Evolutionary conservation across 345 rosid genomes (phyloP), one percentile per base, ranked within the genome.

Genomic region (Salix suchowensis): DNA sequence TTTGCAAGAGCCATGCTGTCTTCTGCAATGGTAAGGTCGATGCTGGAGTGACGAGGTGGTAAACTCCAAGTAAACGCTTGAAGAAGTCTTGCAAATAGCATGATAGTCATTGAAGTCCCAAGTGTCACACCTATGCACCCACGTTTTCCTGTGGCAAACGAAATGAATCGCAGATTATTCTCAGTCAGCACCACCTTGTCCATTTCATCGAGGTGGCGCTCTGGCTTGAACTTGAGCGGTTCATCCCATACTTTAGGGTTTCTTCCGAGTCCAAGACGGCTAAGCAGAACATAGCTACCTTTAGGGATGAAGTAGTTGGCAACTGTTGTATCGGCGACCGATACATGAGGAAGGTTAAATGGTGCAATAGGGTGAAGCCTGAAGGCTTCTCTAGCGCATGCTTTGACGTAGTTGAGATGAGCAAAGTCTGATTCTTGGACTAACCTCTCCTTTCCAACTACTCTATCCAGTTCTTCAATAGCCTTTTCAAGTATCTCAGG

Each of bases 271-370:
- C 82, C 91, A 4, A 60, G 21, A 1, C 91, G 87, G 58, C 88
- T 84, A 1, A 89, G 77, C 32, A 87, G 2, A 1, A 83, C 42
- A 23, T 87, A 88, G 19, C 90, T 87, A 6, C 89, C 93, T 32
- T 89, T 88, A 0, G 91, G 90, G 69, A 89, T 89, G 67, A 85
- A 84, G 79, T 87, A 88, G 16, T 73, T 76, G 6, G 82, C 84
- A 6, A 89, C 74, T 7, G 58, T 64, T 1, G 85, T 6, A 7
- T 89, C 88, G 0, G 52, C 42, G 0, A 42, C 44, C 0, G 89
- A 74, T 32, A 81, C 85, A 30, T 88, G 93, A 26, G 93, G 90
- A 26, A 80, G 55, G 32, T 83, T 87, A 77, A 90, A 90, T 0
- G 88, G 78, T 0, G 82, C 79, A 0, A 86, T 36, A 0, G 92